Evolutionary conservation across 1,284 basidiomycete species (phyloP), one percentile per base, ranked within the genome.

Genomic region (Exobasidium rhododendri): DNA sequence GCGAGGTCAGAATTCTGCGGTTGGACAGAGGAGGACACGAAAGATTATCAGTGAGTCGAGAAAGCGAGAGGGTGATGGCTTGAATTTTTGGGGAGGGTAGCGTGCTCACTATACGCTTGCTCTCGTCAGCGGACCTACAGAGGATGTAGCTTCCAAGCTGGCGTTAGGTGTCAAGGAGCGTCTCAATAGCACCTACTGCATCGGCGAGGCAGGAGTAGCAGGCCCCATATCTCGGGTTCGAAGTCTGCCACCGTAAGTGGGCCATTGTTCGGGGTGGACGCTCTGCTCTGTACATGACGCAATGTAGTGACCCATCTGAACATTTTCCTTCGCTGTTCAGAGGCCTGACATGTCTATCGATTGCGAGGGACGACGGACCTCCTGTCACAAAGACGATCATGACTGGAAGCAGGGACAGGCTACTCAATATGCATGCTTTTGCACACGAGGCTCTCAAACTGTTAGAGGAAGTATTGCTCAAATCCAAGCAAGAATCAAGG

Each of bases 141-240:
- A 58, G 26, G 57, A 20, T 30, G 57, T 58, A 2, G 57, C 45
- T 4, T 53, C 44, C 20, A 47, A 17, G 4, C 26, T 55, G 24
- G 63, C 62, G 20, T 10, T 49, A 13, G 47, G 52, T 20, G 31
- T 53, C 10, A 28, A 54, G 1, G 43, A 56, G 6, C 56, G 55
- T 26, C 51, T 56, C 2, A 43, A 50, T 24, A 32, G 45, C 3
- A 24, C 40, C 13, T 47, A 20, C n/a, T 31, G 3, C 4, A 31
- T 44, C 14, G 61, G 57, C 11, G 64, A 29, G 22, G 44, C n/a
- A 11, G 58, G 58, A 22, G 45, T 31, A n/a, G 57, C 57, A 30
- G 57, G 57, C 20, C 57, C 57, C 13, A 26, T 50, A 22, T 24
- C 20, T 26, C 43, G 30, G 1, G 45, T 17, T 5, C 28, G 57